Base-by-base conservation (phyloP, 106 monocot genomes). In the Phalaenopsis equestris region DNA sequence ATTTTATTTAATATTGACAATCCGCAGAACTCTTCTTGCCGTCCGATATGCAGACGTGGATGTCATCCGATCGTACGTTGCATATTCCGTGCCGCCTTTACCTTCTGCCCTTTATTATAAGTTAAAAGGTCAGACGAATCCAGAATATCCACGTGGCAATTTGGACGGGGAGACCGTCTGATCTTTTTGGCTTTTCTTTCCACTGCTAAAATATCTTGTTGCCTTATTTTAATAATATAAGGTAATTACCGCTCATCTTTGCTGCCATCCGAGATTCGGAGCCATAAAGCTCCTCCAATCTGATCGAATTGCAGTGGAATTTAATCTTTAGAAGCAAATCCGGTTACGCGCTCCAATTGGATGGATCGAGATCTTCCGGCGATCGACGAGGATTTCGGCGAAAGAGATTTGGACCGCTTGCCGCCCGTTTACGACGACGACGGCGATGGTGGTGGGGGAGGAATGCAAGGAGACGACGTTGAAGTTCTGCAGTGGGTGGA, bases 401-500 rank as follows among this genome's bases (percentile, higher is more conserved):
- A 61, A 61, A 61, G 18, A 21, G 61, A 21, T 6, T 18, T 10
- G 21, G 61, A n/a, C 5, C 61, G 6, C 2, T 21, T 61, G 61
- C 61, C 21, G n/a, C 7, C 61, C 61, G 61, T 5, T n/a, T 1
- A 52, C 15, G 52, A 52, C 2, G 52, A 3, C 52, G 52, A 52
- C 12, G 12, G 52, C 2, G 52, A 14, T 12, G 52, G 2, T 12
- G 52, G 12, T 14, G 70, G 70, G n/a, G 15, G 70, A 15, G 11
- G 14, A 2, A 11, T 21, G 7, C 38, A 39, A 2, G 76, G 55
- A 24, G 76, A 36, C 2, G 76, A 55, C 3, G 24, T 9, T 23
- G 3, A 30, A n/a, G 76, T 79, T 14, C 42, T 55, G 36, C 72
- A 80, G 39, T 80, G 80, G 80, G 80, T 70, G 49, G 41, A 24